Evolutionary conservation across 345 rosid genomes (phyloP).

Genomic region (Salix arbutifolia): DNA sequence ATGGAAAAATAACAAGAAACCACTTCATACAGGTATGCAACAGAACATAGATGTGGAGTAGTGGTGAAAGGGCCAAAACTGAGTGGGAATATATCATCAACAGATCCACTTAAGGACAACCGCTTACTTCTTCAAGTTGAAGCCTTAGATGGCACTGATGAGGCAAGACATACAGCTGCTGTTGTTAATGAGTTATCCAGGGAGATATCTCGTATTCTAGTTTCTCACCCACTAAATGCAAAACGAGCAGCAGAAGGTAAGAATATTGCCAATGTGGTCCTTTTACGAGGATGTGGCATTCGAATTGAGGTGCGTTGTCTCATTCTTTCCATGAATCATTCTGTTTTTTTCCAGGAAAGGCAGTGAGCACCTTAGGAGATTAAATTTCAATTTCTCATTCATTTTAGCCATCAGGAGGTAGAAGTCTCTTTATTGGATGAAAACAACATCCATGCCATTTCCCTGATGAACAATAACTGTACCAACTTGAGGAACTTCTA

Average conservation of each 20-base stretch:
- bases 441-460: background rate
- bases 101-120: slow-evolving; percentile 89
- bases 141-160: slow-evolving; percentile 77
- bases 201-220: slow-evolving; percentile 72
- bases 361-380: background rate
- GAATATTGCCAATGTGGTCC: slow-evolving; percentile 79
- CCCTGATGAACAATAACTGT: background rate
- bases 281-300: slow-evolving; percentile 92
- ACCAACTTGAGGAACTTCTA: background rate
- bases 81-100: slow-evolving; percentile 94
- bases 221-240: slow-evolving; percentile 67
- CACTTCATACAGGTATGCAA: slow-evolving; percentile 64
- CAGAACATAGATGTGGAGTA: slow-evolving; percentile 95
- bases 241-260: slow-evolving; percentile 73
- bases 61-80: slow-evolving; percentile 90
- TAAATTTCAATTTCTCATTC: background rate
- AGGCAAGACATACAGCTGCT: slow-evolving; percentile 77
- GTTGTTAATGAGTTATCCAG: slow-evolving; percentile 80
- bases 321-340: background rate
- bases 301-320: slow-evolving; percentile 68
- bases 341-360: background rate
- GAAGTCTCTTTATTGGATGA: background rate
- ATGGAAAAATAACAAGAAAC: slow-evolving; percentile 3
- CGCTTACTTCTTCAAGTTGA: slow-evolving; percentile 72
- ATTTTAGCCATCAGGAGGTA: background rate